Conservation (phyloP, 2,329 filamentous ascomycete species). For the Chrysoporthe puriensis region DNA sequence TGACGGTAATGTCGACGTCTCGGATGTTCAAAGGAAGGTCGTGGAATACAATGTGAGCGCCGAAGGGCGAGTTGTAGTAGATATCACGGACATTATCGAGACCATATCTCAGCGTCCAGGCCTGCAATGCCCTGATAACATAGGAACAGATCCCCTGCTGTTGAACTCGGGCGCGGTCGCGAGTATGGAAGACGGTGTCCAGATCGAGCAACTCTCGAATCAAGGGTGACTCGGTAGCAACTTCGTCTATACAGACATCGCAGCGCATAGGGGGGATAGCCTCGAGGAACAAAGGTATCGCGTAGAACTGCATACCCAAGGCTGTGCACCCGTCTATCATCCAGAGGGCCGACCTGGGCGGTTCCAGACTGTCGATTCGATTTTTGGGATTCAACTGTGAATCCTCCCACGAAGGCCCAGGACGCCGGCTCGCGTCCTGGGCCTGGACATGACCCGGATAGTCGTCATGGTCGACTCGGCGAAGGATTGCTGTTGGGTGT, state of each 20-base stretch:
- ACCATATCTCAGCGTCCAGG: constrained; percentile 49
- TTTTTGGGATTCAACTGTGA: constrained; percentile 64
- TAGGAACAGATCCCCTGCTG: constrained; percentile 56
- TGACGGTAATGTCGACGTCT: constrained; percentile 51
- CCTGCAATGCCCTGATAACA: constrained; percentile 57
- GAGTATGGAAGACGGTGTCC: constrained; percentile 58
- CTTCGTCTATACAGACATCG: constrained; percentile 61
- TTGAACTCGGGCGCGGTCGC: constrained; percentile 51
- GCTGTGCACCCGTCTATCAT: constrained; percentile 62
- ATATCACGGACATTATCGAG: constrained; percentile 36
- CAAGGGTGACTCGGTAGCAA: constrained; percentile 43
- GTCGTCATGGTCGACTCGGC: constrained; percentile 1
- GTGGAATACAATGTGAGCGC: constrained; percentile 59
- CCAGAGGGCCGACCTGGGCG: constrained; percentile 52
- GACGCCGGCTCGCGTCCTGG: not conserved
- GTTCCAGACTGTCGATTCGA: constrained; percentile 59
- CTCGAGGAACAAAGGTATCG: constrained; percentile 55
- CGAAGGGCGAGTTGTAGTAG: constrained; percentile 58
- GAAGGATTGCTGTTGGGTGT: constrained; percentile 55
- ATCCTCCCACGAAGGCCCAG: constrained; percentile 43
- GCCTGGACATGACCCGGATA: not conserved
- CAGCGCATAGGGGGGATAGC: constrained; percentile 55
- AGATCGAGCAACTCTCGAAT: constrained; percentile 54
- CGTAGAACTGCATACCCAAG: constrained; percentile 62
- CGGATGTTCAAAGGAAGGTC: constrained; percentile 52